Base-by-base conservation (phyloP, 805 yeast species). In the Sugiyamaella floridensis region DNA sequence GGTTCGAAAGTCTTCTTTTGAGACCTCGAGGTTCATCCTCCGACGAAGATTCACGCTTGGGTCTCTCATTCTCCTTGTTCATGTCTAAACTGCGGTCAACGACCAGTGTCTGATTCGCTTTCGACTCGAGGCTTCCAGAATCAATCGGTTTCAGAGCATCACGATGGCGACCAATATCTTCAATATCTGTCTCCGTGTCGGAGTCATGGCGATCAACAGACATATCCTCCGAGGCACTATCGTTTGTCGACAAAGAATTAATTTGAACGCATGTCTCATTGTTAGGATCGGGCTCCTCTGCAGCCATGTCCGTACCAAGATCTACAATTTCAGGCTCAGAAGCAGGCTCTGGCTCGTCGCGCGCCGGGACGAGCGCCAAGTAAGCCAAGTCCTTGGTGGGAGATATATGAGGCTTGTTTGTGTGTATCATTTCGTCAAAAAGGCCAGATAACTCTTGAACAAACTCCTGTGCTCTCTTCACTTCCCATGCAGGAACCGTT, bases 351-450 rank as follows among this genome's bases (percentile, higher is more conserved):
- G 49, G 58, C n/a, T 61, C 71, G 9, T 58, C 68, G 14, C 63
- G 55, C 2, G 70, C 65, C 7, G 70, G 65, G 7, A 71, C 66
- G 57, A 93, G 85, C 0, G 97, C 93, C 59, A 93, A 73, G 64
- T 86, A 92, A 0, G 96, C 97, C 56, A 93, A 72, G 57, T 89
- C 95, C 60, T 81, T 82, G 29, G 80, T 79, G 0, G 99, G 99
- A 3, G 83, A 79, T 2, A 92, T 88, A 59, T 85, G 82, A 53
- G 88, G 72, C 26, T 74, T 67, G 7, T 73, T 64, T 0, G 89
- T 77, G 53, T 77, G 76, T 9, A 87, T 82, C 84, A 89, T 79
- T 50, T 82, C 83, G 32, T 71, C 58, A 64, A 86, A 93, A 42
- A 93, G 71, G 43, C 77, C 80, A 53, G 86, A 78, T 47, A 93